A percentile compares a stretch with the other conserved stretches of the same genome.
Conservation (phyloP, 2,329 filamentous ascomycete species). For the Fusarium anguioides region DNA sequence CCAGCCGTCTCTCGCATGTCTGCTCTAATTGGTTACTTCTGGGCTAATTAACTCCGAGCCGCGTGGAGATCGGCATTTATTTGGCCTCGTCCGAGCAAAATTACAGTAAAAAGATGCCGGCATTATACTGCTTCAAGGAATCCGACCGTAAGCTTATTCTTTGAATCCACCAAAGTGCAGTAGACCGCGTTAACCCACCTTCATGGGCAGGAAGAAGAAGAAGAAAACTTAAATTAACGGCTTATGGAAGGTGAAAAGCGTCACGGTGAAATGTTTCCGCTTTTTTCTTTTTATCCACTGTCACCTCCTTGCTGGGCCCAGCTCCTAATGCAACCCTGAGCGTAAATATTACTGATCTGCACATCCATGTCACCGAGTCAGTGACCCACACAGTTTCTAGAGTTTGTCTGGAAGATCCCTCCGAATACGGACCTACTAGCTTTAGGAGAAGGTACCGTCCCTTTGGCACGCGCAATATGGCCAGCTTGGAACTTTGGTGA, state of each 20-base stretch:
- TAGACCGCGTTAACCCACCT: neutral
- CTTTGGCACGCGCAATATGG: neutral
- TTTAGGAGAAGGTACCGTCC: neutral
- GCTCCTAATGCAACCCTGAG: neutral
- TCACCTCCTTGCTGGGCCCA: neutral
- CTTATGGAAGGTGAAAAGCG: neutral
- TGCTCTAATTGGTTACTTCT: neutral
- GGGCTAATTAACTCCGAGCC: neutral
- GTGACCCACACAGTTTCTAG: neutral
- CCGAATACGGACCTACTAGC: slow-evolving; percentile 1
- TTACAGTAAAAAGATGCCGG: neutral
- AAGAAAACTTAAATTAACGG: no score
- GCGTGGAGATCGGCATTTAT: neutral
- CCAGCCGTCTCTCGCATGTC: neutral
- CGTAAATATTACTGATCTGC: neutral
- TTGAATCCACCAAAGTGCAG: neutral
- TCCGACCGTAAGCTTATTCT: neutral
- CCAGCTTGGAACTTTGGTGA: neutral
- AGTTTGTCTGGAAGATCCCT: neutral
- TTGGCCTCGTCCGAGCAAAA: neutral
- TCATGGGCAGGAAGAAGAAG: neutral
- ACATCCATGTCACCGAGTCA: neutral
- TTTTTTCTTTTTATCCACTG: neutral
- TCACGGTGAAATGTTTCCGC: neutral
- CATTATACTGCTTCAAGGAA: neutral